These are phyloP conservation scores for Salvia hispanica DNA, from an alignment of 257 asterid species.

Conservation along the genomic window DNA sequence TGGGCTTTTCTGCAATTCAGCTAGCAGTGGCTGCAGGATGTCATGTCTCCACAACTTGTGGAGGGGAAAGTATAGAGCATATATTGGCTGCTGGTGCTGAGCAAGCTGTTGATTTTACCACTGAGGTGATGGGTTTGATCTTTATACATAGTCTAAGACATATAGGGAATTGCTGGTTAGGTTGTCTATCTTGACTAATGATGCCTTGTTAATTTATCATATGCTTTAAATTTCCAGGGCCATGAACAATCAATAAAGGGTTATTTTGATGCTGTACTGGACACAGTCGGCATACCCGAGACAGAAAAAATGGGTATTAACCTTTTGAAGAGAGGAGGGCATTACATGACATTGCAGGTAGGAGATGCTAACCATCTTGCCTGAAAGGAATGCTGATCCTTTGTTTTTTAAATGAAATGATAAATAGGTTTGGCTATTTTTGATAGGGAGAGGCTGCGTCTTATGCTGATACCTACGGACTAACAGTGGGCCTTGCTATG, in stretches of 20 bases:
- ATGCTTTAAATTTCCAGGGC: conserved; percentile 49
- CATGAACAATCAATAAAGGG: conserved; percentile 72
- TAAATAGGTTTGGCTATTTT: conserved; percentile 28
- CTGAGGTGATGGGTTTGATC: conserved; percentile 54
- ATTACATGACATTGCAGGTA: conserved; percentile 98
- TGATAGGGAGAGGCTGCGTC: conserved; percentile 93
- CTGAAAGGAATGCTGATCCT: background rate
- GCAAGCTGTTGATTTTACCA: conserved; percentile 78
- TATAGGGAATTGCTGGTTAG: conserved; percentile 11
- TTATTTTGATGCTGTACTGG: conserved; percentile 88
- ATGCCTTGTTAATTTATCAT: conserved; percentile 10
- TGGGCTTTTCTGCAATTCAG: conserved; percentile 96
- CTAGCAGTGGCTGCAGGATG: conserved; percentile 90
- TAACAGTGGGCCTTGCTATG: conserved; percentile 74
- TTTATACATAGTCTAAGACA: background rate
- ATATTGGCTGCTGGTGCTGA: conserved; percentile 84
- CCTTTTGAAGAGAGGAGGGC: conserved; percentile 91
- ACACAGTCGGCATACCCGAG: conserved; percentile 86
- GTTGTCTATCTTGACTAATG: conserved; percentile 13
- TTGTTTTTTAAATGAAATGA: background rate
- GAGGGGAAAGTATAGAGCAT: conserved; percentile 69
- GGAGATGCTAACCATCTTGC: conserved; percentile 1
- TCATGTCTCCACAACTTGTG: conserved; percentile 89
- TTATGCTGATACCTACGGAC: conserved; percentile 74
- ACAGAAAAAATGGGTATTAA: conserved; percentile 74